Evolutionary conservation across 2,329 filamentous ascomycete genomes (phyloP).

Genomic region (Chaetothyriales sp.): DNA sequence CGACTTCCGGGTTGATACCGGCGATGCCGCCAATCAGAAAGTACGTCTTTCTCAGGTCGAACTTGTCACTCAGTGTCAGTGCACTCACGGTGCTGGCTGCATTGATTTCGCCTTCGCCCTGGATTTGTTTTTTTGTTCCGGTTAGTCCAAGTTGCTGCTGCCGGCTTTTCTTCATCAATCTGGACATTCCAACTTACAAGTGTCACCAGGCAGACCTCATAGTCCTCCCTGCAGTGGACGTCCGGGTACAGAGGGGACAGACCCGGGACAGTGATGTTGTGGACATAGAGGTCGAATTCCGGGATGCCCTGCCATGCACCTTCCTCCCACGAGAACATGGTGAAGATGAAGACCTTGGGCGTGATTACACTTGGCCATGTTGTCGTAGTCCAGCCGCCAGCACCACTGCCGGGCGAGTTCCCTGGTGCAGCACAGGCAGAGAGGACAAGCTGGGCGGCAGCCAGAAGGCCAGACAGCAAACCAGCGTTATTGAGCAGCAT

Average conservation of each 20-base stretch:
- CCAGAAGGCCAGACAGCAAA: not conserved
- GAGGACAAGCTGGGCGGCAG: not conserved
- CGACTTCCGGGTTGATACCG: constrained; percentile 54
- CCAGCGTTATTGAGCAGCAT: not conserved
- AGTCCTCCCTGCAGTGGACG: constrained; percentile 47
- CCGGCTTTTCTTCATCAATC: too few species aligned
- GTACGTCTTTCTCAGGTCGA: constrained; percentile 53
- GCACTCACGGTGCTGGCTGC: constrained; percentile 52
- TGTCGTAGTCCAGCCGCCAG: not conserved
- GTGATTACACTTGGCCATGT: constrained; percentile 1
- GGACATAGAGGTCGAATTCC: constrained; percentile 41
- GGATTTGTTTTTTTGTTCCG: not conserved
- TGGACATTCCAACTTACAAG: not conserved
- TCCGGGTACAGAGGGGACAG: constrained; percentile 51
- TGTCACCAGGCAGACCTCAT: constrained; percentile 48
- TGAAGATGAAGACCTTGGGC: constrained; percentile 30
- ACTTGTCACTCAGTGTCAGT: constrained; percentile 44
- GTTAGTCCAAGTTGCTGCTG: too few species aligned
- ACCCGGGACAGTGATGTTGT: constrained; percentile 45
- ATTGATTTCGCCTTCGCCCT: constrained; percentile 53
- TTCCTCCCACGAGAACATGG: constrained; percentile 46
- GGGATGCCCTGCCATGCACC: constrained; percentile 44
- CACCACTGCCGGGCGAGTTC: not conserved
- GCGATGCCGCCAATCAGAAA: constrained; percentile 59
- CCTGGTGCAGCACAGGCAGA: not conserved